A percentile compares a stretch with the other conserved stretches of the same genome.
phyloP scores from a whole-genome alignment of 352 stramenopile genomes.

The Pythium coloratum region DNA sequence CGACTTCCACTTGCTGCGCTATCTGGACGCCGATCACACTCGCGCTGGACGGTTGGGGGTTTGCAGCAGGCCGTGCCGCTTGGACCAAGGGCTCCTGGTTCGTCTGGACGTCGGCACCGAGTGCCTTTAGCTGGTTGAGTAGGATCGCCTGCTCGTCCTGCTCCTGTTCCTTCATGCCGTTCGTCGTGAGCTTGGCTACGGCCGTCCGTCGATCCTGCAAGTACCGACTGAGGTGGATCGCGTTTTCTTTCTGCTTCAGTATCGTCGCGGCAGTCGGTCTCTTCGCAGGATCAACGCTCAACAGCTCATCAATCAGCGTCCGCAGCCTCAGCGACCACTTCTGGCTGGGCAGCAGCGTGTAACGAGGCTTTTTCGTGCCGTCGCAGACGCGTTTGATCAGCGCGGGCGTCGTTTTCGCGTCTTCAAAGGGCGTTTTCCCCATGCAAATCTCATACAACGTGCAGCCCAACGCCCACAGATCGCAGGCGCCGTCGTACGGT shows the following conservation, averaged over 20 bases:
- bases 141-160: slow-evolving; percentile 30
- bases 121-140: slow-evolving; percentile 23
- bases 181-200: neutral
- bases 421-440: slow-evolving; percentile 60
- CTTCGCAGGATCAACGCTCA: slow-evolving; percentile 32
- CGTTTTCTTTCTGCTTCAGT: slow-evolving; percentile 30
- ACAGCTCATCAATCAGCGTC: slow-evolving; percentile 35
- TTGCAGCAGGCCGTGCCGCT: neutral
- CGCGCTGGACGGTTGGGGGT: neutral
- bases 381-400: slow-evolving; percentile 63
- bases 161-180: slow-evolving; percentile 5
- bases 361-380: slow-evolving; percentile 19
- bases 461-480: slow-evolving; percentile 90
- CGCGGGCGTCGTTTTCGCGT: slow-evolving; percentile 39
- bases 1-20: slow-evolving; percentile 12
- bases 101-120: slow-evolving; percentile 24
- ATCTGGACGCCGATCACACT: neutral
- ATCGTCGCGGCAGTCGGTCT: slow-evolving; percentile 40
- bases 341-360: slow-evolving; percentile 34
- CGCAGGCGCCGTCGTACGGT: slow-evolving; percentile 75
- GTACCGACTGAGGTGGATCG: slow-evolving; percentile 39
- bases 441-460: slow-evolving; percentile 83
- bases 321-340: slow-evolving; percentile 38
- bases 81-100: neutral
- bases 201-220: slow-evolving; percentile 9